Percentiles rank a stretch among this genome's conserved stretches.
phyloP scores from a whole-genome alignment of 2,329 filamentous ascomycete genomes.

The Diplocarpon mali region DNA sequence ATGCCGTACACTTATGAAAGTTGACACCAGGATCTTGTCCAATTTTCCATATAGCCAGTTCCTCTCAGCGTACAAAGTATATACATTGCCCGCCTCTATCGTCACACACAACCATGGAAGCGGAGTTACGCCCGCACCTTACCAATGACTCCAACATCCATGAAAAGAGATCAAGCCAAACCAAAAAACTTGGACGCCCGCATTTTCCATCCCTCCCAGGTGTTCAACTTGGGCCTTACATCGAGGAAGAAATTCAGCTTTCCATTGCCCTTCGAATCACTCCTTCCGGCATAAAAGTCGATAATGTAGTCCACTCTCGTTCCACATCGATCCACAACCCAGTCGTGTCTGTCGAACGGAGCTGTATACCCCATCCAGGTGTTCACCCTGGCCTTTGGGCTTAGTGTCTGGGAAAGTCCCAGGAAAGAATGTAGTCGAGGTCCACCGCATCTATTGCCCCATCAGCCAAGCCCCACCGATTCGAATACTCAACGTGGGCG shows the following conservation, averaged over 20 bases:
- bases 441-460: conserved; percentile 51
- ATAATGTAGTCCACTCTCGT: conserved; percentile 87
- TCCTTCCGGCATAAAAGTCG: conserved; percentile 81
- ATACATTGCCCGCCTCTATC: not conserved
- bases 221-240: conserved; percentile 57
- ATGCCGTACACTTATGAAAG: too few species aligned
- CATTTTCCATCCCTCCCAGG: conserved; percentile 59
- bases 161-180: conserved; percentile 29
- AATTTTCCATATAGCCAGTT: not conserved
- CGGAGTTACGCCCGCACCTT: conserved; percentile 7
- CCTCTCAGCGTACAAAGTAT: not conserved
- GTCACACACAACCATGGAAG: not conserved
- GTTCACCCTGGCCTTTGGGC: conserved; percentile 74
- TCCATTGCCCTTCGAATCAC: conserved; percentile 30
- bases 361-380: conserved; percentile 76
- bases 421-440: conserved; percentile 77
- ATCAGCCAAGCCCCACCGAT: not conserved
- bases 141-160: not conserved
- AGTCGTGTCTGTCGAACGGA: conserved; percentile 94
- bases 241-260: conserved; percentile 54
- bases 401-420: conserved; percentile 58
- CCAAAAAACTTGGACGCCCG: conserved; percentile 41
- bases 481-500: conserved; percentile 11
- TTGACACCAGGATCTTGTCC: not conserved
- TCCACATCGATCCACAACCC: conserved; percentile 89